Percentiles rank a stretch among this genome's conserved stretches.
These are phyloP conservation scores for Solanum corneliomulleri DNA, from an alignment of 257 asterid genomes.

Conservation along the genomic window DNA sequence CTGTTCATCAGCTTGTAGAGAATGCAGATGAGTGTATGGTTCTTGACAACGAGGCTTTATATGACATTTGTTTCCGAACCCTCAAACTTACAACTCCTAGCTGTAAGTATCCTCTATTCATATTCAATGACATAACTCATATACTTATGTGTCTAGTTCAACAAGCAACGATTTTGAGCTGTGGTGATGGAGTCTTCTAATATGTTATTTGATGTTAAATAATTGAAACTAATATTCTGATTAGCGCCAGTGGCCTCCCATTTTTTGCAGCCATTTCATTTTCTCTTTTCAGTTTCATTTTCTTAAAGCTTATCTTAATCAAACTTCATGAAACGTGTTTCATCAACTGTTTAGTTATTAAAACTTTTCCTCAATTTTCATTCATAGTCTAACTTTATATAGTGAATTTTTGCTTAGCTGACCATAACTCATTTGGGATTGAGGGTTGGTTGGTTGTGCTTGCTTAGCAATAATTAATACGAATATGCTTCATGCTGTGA, in stretches of 20 bases:
- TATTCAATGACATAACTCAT: background rate
- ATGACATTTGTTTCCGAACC: conserved; percentile 10
- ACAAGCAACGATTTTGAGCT: background rate
- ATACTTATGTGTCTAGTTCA: background rate
- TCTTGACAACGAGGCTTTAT: conserved; percentile 4
- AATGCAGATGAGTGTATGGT: conserved; percentile 27
- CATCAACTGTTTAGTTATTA: background rate
- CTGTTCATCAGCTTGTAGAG: conserved; percentile 23
- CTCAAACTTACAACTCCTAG: conserved; percentile 11
- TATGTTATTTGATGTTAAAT: background rate
- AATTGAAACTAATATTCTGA: background rate
- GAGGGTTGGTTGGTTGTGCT: background rate
- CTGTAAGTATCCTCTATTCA: background rate
- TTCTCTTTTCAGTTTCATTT: background rate
- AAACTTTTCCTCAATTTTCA: background rate
- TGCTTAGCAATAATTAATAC: background rate
- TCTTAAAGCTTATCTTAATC: background rate
- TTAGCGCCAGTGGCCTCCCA: background rate
- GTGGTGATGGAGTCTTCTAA: background rate
- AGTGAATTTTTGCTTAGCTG: background rate
- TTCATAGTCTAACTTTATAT: background rate
- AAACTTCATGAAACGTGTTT: background rate
- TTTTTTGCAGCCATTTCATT: background rate
- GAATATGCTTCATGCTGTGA: background rate
- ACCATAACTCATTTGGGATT: background rate